Conservation (phyloP, 345 rosid species). For the Rhodamnia rubescens region DNA sequence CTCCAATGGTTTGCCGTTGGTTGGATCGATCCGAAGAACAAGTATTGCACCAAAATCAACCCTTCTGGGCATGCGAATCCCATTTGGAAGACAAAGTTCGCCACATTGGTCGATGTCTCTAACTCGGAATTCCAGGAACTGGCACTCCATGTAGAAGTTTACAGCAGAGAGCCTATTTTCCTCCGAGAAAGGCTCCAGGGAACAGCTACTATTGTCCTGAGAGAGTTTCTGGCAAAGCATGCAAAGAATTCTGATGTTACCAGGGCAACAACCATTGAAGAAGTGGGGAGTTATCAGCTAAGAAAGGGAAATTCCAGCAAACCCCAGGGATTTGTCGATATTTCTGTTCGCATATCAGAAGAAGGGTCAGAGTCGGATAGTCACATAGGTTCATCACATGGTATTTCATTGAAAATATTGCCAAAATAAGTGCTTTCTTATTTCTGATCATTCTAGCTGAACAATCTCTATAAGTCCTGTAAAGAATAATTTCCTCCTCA, state of each 20-base stretch:
- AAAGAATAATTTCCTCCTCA: neutral
- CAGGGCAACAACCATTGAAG: conserved; percentile 17
- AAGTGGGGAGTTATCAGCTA: conserved; percentile 74
- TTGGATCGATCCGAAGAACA: conserved; percentile 77
- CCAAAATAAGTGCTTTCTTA: neutral
- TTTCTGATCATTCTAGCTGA: neutral
- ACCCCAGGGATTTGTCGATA: conserved; percentile 70
- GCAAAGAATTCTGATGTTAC: conserved; percentile 25
- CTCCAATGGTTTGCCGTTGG: conserved; percentile 91
- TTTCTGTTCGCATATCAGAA: conserved; percentile 51
- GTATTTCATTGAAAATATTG: neutral
- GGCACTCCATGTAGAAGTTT: conserved; percentile 55
- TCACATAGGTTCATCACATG: neutral
- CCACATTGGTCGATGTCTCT: conserved; percentile 49
- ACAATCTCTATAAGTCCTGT: neutral
- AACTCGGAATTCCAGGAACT: conserved; percentile 21
- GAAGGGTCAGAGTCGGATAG: conserved; percentile 30
- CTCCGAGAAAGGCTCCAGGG: conserved; percentile 74
- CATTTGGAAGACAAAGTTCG: conserved; percentile 72
- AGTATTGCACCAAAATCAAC: conserved; percentile 70
- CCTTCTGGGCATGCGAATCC: conserved; percentile 58
- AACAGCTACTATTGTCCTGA: conserved; percentile 53
- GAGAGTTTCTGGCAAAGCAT: conserved; percentile 52
- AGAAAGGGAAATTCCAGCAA: conserved; percentile 53
- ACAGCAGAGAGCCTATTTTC: conserved; percentile 82